Conservation (phyloP, 1,139 yeast genomes). For the Yamadazyma diddensiae region DNA sequence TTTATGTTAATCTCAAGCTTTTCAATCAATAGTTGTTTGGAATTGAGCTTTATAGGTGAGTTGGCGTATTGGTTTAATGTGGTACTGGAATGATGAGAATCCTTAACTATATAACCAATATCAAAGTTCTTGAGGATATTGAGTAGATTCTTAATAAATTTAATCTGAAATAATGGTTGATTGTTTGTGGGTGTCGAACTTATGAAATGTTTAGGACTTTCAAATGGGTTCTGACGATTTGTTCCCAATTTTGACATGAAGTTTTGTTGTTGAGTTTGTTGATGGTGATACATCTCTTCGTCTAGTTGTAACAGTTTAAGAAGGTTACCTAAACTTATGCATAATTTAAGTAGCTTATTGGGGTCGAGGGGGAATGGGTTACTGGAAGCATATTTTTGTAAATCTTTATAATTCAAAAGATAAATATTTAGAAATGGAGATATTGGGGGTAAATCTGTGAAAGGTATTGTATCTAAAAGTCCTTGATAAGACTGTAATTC, state of each 20-base stretch:
- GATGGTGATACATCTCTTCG: constrained; percentile 28
- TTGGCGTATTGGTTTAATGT: constrained; percentile 16
- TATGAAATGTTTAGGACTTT: constrained; percentile 14
- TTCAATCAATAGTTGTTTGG: constrained; percentile 43
- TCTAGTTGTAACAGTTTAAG: constrained; percentile 37
- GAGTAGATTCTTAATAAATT: constrained; percentile 34
- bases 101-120: constrained; percentile 24
- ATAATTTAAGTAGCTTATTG: constrained; percentile 38
- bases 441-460: constrained; percentile 19
- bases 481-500: constrained; percentile 30
- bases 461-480: constrained; percentile 35
- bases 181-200: constrained; percentile 11
- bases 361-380: constrained; percentile 35
- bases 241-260: constrained; percentile 4
- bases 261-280: constrained; percentile 20
- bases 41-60: constrained; percentile 42
- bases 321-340: constrained; percentile 44
- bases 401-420: constrained; percentile 27
- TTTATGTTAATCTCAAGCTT: constrained; percentile 45
- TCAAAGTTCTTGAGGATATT: constrained; percentile 41
- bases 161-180: constrained; percentile 32
- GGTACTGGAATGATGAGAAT: constrained; percentile 11
- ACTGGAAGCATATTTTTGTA: constrained; percentile 20
- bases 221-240: constrained; percentile 11
- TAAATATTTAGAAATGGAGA: constrained; percentile 31